These are phyloP conservation scores for Clohesyomyces aquaticus DNA, from an alignment of 495 filamentous ascomycete species.

Conservation along the genomic window DNA sequence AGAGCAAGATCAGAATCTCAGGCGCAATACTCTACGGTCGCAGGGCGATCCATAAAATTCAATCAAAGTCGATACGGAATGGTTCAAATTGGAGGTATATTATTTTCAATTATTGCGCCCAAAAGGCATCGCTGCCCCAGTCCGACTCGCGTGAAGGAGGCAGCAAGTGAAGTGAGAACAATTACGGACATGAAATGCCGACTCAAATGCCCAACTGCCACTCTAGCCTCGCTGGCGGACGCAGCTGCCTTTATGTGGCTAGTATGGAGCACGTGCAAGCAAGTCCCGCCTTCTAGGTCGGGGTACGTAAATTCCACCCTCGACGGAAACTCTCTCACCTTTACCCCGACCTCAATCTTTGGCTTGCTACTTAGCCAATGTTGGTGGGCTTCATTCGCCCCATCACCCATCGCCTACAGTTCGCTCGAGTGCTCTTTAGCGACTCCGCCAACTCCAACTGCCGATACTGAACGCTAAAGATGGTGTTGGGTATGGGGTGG, in stretches of 20 bases:
- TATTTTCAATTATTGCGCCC: neutral
- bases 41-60: neutral
- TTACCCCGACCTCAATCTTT: neutral
- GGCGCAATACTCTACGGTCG: neutral
- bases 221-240: neutral
- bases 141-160: neutral
- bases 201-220: neutral
- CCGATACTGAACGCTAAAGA: neutral
- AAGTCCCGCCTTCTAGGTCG: neutral
- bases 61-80: neutral
- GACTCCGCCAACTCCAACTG: neutral
- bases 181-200: neutral
- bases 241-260: neutral
- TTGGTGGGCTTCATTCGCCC: neutral
- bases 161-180: neutral
- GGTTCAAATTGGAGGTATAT: neutral
- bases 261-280: neutral
- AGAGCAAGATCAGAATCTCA: too few species aligned
- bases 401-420: neutral
- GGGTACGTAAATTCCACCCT: neutral
- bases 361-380: neutral
- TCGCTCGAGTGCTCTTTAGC: neutral
- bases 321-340: neutral
- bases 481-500: too few species aligned
- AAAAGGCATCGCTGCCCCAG: neutral